phyloP scores from a whole-genome alignment of 2,329 filamentous ascomycete genomes.

The Colletotrichum eremochloae region DNA sequence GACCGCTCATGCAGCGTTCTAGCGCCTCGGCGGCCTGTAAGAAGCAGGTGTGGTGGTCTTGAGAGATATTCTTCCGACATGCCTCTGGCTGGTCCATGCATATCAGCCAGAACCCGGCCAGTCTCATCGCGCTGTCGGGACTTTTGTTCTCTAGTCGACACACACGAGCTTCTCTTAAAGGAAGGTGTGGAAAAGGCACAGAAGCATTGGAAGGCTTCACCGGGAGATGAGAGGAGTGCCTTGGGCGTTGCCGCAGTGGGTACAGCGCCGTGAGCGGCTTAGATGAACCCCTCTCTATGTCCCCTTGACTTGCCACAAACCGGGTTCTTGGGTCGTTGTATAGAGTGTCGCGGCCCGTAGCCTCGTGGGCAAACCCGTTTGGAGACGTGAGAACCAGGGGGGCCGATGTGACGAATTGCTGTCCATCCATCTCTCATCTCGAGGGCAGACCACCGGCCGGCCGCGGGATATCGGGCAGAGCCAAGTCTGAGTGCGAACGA shows the following conservation, averaged over 20 bases:
- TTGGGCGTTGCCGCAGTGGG: neutral
- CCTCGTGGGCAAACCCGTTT: conserved; percentile 4
- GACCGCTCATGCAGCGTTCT: neutral
- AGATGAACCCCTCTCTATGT: neutral
- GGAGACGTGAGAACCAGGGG: neutral
- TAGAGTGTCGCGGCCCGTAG: conserved; percentile 15
- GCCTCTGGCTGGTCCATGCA: conserved; percentile 35
- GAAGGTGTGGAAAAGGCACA: neutral
- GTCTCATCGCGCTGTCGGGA: conserved; percentile 5
- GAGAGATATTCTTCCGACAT: conserved; percentile 6
- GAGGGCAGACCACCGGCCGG: conserved; percentile 15
- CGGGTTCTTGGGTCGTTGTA: conserved; percentile 28
- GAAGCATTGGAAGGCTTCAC: neutral
- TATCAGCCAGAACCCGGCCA: neutral
- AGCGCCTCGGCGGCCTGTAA: conserved; percentile 11
- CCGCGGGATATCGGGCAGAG: neutral
- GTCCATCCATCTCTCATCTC: conserved; percentile 1
- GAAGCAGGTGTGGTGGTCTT: neutral
- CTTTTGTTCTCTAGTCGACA: conserved; percentile 5
- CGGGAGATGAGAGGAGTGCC: neutral
- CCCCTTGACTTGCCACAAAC: conserved; percentile 15
- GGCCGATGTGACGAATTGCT: neutral
- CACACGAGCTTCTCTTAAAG: neutral
- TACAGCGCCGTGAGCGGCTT: conserved; percentile 6
- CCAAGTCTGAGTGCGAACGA: conserved; percentile 22